Evolutionary conservation across 208 protist genomes (phyloP), one percentile per base, ranked within the genome.

Genomic region (Polymyxa betae): DNA sequence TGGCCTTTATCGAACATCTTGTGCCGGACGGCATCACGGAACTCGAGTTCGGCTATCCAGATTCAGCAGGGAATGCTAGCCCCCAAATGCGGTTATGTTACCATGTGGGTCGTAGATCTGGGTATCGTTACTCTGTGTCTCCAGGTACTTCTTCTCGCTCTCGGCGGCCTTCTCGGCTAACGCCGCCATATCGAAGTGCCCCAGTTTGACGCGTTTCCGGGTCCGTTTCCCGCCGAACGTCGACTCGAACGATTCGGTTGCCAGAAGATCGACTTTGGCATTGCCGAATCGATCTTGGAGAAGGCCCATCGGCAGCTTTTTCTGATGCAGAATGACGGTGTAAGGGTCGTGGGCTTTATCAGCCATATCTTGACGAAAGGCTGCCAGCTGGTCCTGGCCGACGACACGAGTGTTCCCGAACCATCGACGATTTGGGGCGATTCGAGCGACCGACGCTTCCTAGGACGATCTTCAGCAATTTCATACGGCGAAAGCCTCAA

Each of bases 391-490:
- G 64, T 98, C 95, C 92, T 99, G 97, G 0, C 97, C 96, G 90
- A 99, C 96, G 0, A 97, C 96, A 52, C 97, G 94, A 0, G 97
- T 99, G 89, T 98, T 99, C 64, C 97, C 97, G 91, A 99, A 99
- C 97, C 97, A 99, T 29, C 96, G 93, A 0, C 97, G 91, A 93
- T 99, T 97, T 5, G 98, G 97, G 32, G 96, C 95, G 35, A 99
- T 95, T 35, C 97, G 94, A 0, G 96, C 96, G 46, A 92, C 89
- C 49, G 91, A 68, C 41, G 44, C 64, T 46, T 92, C 82, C 77
- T 90, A 35, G 12, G 45, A 52, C 41, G 77, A 60, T 45, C 5
- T 5, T 40, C 35, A 82, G 5, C 35, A 5, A 35, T 40, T 38
- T 82, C 72, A 82, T 5, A 40, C 41, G 35, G 20, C 88, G 54